Evolutionary conservation across 306 rosid genomes (phyloP), one percentile per base, ranked within the genome.

Genomic region (Quercus wislizeni): DNA sequence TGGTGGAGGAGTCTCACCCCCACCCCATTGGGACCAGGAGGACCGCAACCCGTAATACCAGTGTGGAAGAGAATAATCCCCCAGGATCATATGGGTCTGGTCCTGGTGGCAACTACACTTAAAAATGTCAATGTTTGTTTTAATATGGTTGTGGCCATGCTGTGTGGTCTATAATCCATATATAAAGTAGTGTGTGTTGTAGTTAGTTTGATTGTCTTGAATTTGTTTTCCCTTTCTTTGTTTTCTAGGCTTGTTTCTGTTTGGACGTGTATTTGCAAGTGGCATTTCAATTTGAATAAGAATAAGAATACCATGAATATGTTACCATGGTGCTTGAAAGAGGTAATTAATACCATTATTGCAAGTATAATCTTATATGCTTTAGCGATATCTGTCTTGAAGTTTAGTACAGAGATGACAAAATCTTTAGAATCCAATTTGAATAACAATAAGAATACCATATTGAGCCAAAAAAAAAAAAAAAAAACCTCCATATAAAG

Each of bases 101-200:
- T 7, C 79, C 90, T 4, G 92, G 92, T 3, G 82, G 88, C 6
- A 46, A 71, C 72, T 81, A 76, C 12, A 72, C 5, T 56, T 87
- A 62, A 84, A 41, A 19, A 2, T 3, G 25, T 13, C 7, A 2
- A 23, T 25, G 17, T 27, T 25, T 10, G 2, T 8, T 21, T 58
- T 20, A 21, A 27, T 3, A 27, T 4, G 30, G 65, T 21, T 21
- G 64, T 58, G 65, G 65, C 28, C 65, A 58, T 58, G n/a, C 31
- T 21, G 28, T n/a, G 25, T 5, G 10, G 65, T 21, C 30, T 41
- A 8, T 41, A 41, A 41, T 41, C 46, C 2, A 41, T 41, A 41
- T 8, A 8, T 41, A 41, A 41, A 41, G 46, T 41, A 41, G 12
- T 41, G 46, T 38, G 46, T 41, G 46, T 41, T 8, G 64, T 12